Conservation (phyloP, 2,329 filamentous ascomycete species). For the Emmonsiellopsis sp. region DNA sequence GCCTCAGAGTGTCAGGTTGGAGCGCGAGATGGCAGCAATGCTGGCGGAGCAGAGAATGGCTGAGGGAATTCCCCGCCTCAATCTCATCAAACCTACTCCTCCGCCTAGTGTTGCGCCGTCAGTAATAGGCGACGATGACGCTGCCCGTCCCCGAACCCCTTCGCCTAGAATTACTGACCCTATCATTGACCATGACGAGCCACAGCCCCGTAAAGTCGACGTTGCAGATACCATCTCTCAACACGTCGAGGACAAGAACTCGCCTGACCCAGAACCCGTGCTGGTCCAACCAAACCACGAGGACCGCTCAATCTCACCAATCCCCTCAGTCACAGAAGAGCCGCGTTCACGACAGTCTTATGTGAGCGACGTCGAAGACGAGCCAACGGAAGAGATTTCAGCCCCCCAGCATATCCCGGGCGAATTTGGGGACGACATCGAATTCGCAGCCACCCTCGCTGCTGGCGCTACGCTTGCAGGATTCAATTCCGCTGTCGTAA, state of each 20-base stretch:
- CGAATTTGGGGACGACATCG: slow-evolving; percentile 56
- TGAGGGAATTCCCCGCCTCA: slow-evolving; percentile 39
- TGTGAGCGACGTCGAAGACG: no score
- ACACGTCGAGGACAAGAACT: neutral
- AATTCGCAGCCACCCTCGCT: slow-evolving; percentile 60
- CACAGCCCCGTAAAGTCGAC: neutral
- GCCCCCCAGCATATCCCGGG: slow-evolving; percentile 48
- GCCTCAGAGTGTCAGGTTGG: slow-evolving; percentile 18
- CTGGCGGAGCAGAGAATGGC: slow-evolving; percentile 13
- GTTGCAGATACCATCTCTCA: neutral
- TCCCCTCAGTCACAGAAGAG: neutral
- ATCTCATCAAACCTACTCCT: slow-evolving; percentile 50
- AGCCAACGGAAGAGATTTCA: neutral
- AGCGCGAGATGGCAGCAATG: slow-evolving; percentile 12
- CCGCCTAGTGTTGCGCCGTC: slow-evolving; percentile 38
- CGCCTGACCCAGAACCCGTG: neutral
- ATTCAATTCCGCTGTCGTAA: slow-evolving; percentile 61
- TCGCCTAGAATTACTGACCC: neutral
- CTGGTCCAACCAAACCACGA: neutral
- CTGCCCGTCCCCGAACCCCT: neutral
- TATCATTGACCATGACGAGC: neutral
- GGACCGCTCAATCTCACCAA: neutral
- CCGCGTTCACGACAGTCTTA: neutral
- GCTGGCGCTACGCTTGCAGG: slow-evolving; percentile 60
- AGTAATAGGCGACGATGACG: slow-evolving; percentile 17